These are phyloP conservation scores for Penicillium palitans DNA, from an alignment of 2,329 filamentous ascomycete species.

Conservation along the genomic window DNA sequence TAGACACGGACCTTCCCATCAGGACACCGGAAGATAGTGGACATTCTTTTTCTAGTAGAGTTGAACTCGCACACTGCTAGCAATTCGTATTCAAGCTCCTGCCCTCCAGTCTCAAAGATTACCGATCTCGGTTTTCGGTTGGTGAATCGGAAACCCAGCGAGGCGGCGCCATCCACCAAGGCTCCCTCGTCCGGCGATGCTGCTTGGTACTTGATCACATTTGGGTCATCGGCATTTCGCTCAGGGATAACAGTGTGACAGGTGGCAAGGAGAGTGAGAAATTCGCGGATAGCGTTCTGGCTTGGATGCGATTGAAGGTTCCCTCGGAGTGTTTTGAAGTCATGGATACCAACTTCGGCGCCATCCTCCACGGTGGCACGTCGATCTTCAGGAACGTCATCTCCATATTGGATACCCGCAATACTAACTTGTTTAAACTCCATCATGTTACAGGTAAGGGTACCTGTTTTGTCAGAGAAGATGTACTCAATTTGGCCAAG, in stretches of 20 bases:
- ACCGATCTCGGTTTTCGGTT: constrained; percentile 88
- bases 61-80: constrained; percentile 99
- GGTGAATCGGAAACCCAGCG: constrained; percentile 83
- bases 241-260: constrained; percentile 99
- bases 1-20: constrained; percentile 94
- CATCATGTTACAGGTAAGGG: constrained; percentile 98
- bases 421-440: constrained; percentile 96
- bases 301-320: constrained; percentile 66
- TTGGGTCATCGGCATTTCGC: constrained; percentile 71
- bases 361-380: constrained; percentile 77
- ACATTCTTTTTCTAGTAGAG: constrained; percentile 96
- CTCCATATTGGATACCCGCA: constrained; percentile 88
- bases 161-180: constrained; percentile 85
- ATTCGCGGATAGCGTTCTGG: constrained; percentile 72
- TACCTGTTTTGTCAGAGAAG: constrained; percentile 97
- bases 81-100: constrained; percentile 79
- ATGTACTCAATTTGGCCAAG: constrained; percentile 98
- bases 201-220: constrained; percentile 93
- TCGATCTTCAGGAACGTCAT: constrained; percentile 87
- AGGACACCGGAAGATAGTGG: constrained; percentile 91
- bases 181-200: constrained; percentile 96
- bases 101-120: constrained; percentile 73
- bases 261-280: constrained; percentile 79
- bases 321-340: constrained; percentile 72
- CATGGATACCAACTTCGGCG: constrained; percentile 74